Percentiles rank a stretch among this genome's conserved stretches.
Evolutionary conservation across 768 basidiomycete species (phyloP).

Genomic region (Leccinum rimulosum): DNA sequence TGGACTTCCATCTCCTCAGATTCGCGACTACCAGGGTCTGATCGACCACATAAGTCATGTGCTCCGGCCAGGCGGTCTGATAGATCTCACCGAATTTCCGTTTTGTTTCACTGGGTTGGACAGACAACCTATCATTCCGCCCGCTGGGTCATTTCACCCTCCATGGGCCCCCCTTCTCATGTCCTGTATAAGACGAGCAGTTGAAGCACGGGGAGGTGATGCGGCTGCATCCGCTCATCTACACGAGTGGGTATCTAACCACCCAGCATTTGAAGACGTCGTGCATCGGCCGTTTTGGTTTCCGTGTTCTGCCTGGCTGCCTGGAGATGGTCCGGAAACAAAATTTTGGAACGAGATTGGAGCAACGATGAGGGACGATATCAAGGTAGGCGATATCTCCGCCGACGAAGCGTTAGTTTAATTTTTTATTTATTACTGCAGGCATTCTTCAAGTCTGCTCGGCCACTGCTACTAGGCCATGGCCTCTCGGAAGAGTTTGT

Average conservation of each 20-base stretch:
- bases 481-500: constrained; percentile 56
- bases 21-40: constrained; percentile 62
- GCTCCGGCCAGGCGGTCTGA: constrained; percentile 67
- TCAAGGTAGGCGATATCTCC: constrained; percentile 39
- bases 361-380: constrained; percentile 53
- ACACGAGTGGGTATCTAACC: constrained; percentile 49
- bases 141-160: constrained; percentile 40
- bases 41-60: constrained; percentile 66
- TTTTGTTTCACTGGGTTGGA: constrained; percentile 60
- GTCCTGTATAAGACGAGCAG: constrained; percentile 50
- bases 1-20: constrained; percentile 39
- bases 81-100: constrained; percentile 68
- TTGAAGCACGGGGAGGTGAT: constrained; percentile 55
- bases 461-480: constrained; percentile 65
- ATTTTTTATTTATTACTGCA: constrained; percentile 24
- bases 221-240: constrained; percentile 61
- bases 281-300: constrained; percentile 61
- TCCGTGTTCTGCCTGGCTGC: constrained; percentile 53
- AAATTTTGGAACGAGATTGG: constrained; percentile 44
- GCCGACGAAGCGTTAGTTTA: not conserved
- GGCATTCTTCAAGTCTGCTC: constrained; percentile 63
- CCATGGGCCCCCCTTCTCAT: constrained; percentile 69
- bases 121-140: constrained; percentile 42
- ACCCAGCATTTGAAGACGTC: constrained; percentile 58
- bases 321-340: constrained; percentile 19